Conservation (phyloP, 192 early-diverging fungal species). For the Gryganskiella cystojenkinii region DNA sequence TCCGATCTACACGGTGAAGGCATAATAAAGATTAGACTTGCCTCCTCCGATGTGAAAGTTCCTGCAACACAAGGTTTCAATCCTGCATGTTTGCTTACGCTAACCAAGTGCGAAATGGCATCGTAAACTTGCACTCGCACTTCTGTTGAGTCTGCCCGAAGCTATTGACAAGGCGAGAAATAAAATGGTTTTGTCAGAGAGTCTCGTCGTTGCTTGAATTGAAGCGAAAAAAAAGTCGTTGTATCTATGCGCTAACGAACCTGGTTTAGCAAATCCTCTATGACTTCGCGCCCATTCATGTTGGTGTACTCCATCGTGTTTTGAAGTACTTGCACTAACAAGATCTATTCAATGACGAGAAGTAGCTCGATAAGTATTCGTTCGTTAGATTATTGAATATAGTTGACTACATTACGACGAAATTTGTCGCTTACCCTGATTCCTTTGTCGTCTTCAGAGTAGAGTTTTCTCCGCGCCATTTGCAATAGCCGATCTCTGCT, state of each 20-base stretch:
- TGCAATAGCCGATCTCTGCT: constrained; percentile 13
- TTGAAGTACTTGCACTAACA: constrained; percentile 38
- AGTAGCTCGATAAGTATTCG: background rate
- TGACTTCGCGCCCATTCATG: constrained; percentile 24
- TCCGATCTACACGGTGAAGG: constrained; percentile 18
- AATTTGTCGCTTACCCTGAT: constrained; percentile 11
- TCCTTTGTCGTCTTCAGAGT: constrained; percentile 45
- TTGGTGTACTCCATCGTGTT: constrained; percentile 18
- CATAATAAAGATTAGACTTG: background rate
- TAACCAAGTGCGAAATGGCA: constrained; percentile 39
- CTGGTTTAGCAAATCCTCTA: constrained; percentile 49
- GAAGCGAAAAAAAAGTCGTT: background rate
- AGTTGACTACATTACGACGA: background rate
- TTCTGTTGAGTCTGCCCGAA: constrained; percentile 54
- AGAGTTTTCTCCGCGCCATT: constrained; percentile 15
- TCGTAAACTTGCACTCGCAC: constrained; percentile 47
- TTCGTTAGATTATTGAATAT: constrained; percentile 6
- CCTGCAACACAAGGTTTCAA: background rate
- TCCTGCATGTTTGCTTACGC: constrained; percentile 6
- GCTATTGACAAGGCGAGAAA: constrained; percentile 1
- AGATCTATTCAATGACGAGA: constrained; percentile 15
- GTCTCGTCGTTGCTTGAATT: too few species aligned
- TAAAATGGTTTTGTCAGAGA: too few species aligned
- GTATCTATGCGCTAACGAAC: constrained; percentile 13
- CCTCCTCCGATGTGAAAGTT: background rate